Evolutionary conservation across 2,329 filamentous ascomycete species (phyloP), one percentile per base, ranked within the genome.

Genomic region (Apiospora rasikravindrae): DNA sequence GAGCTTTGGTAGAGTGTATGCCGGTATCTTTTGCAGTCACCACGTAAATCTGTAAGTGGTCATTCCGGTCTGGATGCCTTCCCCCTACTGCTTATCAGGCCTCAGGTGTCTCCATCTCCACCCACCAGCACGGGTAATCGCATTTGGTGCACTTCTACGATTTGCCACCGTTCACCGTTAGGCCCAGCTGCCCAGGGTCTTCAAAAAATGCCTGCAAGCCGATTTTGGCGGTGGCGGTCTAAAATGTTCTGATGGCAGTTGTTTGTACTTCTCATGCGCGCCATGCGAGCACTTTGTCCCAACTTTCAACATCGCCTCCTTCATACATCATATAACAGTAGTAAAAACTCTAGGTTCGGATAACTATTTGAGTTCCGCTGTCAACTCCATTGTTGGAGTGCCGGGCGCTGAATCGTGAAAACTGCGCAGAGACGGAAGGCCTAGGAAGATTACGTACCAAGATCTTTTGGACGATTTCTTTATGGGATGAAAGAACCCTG

Each of bases 271-370:
- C 7, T 64, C 14, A 45, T 22, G 14, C 44, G 24, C 4, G 33
- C 13, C 4, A 61, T 61, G 53, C 53, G 16, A 61, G 29, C 53
- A 37, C 19, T 26, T 26, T 61, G 29, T n/a, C 5, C 10, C 33
- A 40, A 5, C 33, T 10, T 22, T 7, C 22, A 49, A n/a, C 45
- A 13, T 19, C 33, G 57, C 22, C 29, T n/a, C 29, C 7, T 33
- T 29, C 53, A 19, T 37, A 64, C 57, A 64, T 64, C 57, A 61
- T 37, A 61, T 19, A 40, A 10, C 57, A 64, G 57, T 40, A 64
- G 57, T 26, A 37, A 40, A 64, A 64, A 40, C 19, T 64, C 22
- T 37, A 22, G 8, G 57, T 22, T 64, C 22, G 4, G 33, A 40
- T 29, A 40, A 64, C 29, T 33, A 37, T 37, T 24, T 13, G 14